Conservation (phyloP, 805 yeast species). For the Candida stauntonica region DNA sequence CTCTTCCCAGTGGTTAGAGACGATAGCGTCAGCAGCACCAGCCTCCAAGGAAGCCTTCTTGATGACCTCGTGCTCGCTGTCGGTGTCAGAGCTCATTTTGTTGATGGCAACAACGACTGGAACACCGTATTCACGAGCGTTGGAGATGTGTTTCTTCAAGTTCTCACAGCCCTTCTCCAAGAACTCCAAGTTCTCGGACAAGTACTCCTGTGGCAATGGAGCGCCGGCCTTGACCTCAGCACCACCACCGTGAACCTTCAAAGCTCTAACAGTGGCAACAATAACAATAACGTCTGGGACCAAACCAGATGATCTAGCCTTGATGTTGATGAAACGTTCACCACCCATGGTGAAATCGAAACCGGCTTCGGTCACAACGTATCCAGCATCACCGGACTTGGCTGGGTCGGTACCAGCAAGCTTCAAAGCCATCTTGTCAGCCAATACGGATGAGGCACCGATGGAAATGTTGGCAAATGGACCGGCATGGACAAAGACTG, state of each 20-base stretch:
- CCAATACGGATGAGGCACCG: conserved; percentile 80
- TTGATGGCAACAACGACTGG: conserved; percentile 86
- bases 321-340: conserved; percentile 78
- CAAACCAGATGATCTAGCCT: conserved; percentile 77
- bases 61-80: conserved; percentile 62
- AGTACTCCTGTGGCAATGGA: conserved; percentile 69
- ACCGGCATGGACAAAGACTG: conserved; percentile 84
- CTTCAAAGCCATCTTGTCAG: conserved; percentile 76
- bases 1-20: conserved; percentile 81
- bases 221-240: conserved; percentile 86
- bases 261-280: conserved; percentile 81
- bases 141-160: conserved; percentile 70
- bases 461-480: conserved; percentile 86
- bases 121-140: conserved; percentile 66
- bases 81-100: conserved; percentile 70
- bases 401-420: conserved; percentile 54
- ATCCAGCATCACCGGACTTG: conserved; percentile 43
- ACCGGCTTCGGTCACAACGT: conserved; percentile 84
- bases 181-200: conserved; percentile 39
- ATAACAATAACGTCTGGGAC: conserved; percentile 73
- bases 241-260: conserved; percentile 86
- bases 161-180: conserved; percentile 69
- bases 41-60: conserved; percentile 65
- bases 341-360: conserved; percentile 93
- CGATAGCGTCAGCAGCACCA: conserved; percentile 76